A percentile compares a stretch with the other conserved stretches of the same genome.
Conservation (phyloP, 805 yeast species). For the Candida insectalens region DNA sequence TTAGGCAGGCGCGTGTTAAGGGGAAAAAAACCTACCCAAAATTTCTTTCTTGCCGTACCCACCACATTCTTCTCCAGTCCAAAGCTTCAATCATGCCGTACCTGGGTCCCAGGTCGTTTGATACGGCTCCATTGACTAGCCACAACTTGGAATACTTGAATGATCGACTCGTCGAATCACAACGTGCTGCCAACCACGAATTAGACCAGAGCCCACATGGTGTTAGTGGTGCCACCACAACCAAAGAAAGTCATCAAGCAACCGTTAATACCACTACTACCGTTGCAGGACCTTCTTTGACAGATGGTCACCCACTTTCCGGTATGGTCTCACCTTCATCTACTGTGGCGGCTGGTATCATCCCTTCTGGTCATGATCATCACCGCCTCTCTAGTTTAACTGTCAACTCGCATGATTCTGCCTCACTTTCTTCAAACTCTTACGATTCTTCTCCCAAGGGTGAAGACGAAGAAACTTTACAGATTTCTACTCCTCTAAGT, state of each 20-base stretch:
- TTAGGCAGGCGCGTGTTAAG: too few relatives aligned
- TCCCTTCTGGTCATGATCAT: not conserved
- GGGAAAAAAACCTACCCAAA: too few relatives aligned
- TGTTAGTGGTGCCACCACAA: not conserved
- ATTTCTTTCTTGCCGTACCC: too few relatives aligned
- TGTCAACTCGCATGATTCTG: not conserved
- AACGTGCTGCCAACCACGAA: not conserved
- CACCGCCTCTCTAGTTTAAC: too few relatives aligned
- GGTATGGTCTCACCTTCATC: not conserved
- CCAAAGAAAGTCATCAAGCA: not conserved
- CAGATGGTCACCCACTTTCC: not conserved
- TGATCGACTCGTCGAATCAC: conserved; percentile 5
- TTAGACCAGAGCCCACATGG: not conserved
- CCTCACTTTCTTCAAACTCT: not conserved
- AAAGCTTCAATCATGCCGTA: conserved; percentile 22
- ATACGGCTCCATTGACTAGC: conserved; percentile 25
- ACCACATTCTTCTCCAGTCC: too few relatives aligned
- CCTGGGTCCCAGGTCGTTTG: conserved; percentile 26
- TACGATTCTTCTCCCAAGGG: conserved; percentile 2
- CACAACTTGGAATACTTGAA: conserved; percentile 23
- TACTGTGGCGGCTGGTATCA: not conserved
- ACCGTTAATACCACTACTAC: not conserved
- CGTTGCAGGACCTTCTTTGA: not conserved
- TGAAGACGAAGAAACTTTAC: conserved; percentile 14
- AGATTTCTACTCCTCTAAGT: conserved; percentile 20